Evolutionary conservation across 331 rosid species (phyloP), one percentile per base, ranked within the genome.

Genomic region (Rhamnella rubrinervis): DNA sequence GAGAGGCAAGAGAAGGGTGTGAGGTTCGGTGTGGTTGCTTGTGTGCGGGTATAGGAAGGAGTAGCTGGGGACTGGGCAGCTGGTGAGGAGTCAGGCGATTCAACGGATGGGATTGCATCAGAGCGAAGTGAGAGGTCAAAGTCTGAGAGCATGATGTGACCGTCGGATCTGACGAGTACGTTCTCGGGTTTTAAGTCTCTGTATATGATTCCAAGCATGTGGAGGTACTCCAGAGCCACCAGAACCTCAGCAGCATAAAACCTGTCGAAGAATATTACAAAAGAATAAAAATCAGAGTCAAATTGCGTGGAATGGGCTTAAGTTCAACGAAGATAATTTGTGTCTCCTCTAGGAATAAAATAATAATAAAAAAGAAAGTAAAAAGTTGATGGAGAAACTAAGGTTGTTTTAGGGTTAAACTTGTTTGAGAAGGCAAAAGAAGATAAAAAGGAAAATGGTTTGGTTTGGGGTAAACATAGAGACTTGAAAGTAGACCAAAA

Each of bases 81-180:
- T 52, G 87, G 76, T 0, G 85, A 72, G 4, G 40, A 73, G 16
- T 85, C 86, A 0, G 89, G 86, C 0, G 96, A 88, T 50, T 95
- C 97, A 19, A 95, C 96, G 76, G 88, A 93, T 9, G 98, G 92
- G 86, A 86, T 83, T 49, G 98, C 95, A 41, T 89, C 78, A 0
- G 95, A 87, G 71, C 96, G 87, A 1, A 95, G 71, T 0, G 97
- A 95, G 20, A 95, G 92, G 78, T 95, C 98, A 18, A 95, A 95
- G 68, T 95, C 98, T 5, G 98, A 91, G 68, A 95, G 89, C 98
- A 95, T 95, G 86, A 95, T 91, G 74, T 95, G 98, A 81, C 98
- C 98, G 85, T 95, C 98, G 2, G 98, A 91, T 87, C 96, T 83
- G 51, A 95, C 97, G 12, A 95, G 81, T 75, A 95, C 98, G 78